These are phyloP conservation scores for Saraca asoca DNA, from an alignment of 331 rosid genomes.

Conservation along the genomic window DNA sequence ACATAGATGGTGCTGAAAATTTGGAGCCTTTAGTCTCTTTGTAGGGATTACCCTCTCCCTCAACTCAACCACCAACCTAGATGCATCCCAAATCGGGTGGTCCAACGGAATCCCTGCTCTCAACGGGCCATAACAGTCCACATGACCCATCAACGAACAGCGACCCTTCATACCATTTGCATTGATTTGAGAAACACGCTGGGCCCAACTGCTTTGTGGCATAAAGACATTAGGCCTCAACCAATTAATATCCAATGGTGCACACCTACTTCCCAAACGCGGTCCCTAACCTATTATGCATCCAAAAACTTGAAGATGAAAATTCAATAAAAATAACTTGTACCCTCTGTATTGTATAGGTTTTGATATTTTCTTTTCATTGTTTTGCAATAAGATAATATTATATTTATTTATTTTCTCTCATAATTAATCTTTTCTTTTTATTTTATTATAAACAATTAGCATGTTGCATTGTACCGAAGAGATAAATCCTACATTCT, in stretches of 20 bases:
- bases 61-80: neutral
- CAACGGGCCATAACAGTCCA: conserved; percentile 34
- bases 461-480: no score
- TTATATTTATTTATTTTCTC: no score
- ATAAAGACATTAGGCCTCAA: conserved; percentile 16
- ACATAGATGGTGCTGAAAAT: no score
- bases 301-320: no score
- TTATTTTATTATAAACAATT: no score
- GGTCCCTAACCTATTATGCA: neutral
- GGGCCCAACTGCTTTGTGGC: conserved; percentile 32
- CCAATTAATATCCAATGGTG: conserved; percentile 28
- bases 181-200: conserved; percentile 34
- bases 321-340: no score
- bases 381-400: no score
- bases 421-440: no score
- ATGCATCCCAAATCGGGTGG: conserved; percentile 25
- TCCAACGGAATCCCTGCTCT: conserved; percentile 37
- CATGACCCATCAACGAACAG: conserved; percentile 29
- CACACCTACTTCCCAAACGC: conserved; percentile 15
- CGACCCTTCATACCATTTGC: conserved; percentile 34
- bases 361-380: no score
- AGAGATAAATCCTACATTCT: no score
- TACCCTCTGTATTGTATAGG: no score
- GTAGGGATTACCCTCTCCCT: neutral
- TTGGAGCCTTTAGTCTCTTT: neutral